These are phyloP conservation scores for Zasmidium angulare DNA, from an alignment of 2,329 filamentous ascomycete species.

Conservation along the genomic window DNA sequence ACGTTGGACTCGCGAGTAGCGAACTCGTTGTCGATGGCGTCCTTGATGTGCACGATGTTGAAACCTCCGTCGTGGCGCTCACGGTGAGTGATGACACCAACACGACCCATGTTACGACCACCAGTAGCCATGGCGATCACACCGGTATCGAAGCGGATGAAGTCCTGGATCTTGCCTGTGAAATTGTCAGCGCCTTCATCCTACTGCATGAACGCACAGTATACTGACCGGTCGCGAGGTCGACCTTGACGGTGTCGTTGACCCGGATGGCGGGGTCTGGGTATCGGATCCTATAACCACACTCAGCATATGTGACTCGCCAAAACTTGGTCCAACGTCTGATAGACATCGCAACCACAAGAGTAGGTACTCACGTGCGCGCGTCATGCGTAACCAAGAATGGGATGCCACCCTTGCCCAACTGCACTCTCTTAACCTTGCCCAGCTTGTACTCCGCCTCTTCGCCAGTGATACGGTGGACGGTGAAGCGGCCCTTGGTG, in stretches of 20 bases:
- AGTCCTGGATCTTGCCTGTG: slow-evolving; percentile 82
- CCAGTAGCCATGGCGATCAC: slow-evolving; percentile 97
- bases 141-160: slow-evolving; percentile 98
- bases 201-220: background rate
- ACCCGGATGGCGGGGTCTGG: slow-evolving; percentile 98
- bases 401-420: slow-evolving; percentile 99
- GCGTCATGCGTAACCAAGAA: slow-evolving; percentile 99
- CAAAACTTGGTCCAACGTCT: slow-evolving; percentile 99
- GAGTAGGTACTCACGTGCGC: slow-evolving; percentile 85
- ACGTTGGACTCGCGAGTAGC: slow-evolving; percentile 99
- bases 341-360: slow-evolving; percentile 74
- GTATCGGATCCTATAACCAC: slow-evolving; percentile 83
- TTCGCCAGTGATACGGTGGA: slow-evolving; percentile 98
- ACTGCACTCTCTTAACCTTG: slow-evolving; percentile 99
- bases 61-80: slow-evolving; percentile 99
- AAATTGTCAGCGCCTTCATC: slow-evolving; percentile 1
- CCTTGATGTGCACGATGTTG: slow-evolving; percentile 97
- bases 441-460: slow-evolving; percentile 99
- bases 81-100: slow-evolving; percentile 99
- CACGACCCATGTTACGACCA: slow-evolving; percentile 99
- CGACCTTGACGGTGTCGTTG: slow-evolving; percentile 99
- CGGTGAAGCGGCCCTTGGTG: slow-evolving; percentile 99
- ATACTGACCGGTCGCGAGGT: slow-evolving; percentile 74
- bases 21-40: slow-evolving; percentile 99
- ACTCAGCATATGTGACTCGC: slow-evolving; percentile 47